Percentiles rank a stretch among this genome's conserved stretches.
Conservation (phyloP, 495 filamentous ascomycete species). For the Hypoxylon trugodes region DNA sequence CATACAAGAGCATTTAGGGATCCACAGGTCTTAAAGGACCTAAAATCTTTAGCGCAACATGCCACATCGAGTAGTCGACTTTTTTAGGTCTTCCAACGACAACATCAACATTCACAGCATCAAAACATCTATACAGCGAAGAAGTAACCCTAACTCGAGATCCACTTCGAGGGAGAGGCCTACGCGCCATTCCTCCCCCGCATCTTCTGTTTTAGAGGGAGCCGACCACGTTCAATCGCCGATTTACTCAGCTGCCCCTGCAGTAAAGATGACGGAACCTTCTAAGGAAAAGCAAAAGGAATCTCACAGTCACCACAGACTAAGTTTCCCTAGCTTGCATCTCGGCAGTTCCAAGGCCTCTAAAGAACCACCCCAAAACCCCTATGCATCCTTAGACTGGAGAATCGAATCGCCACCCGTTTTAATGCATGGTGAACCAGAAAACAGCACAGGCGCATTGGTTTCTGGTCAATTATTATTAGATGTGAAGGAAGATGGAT, state of each 20-base stretch:
- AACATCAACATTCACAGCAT: conserved; percentile 44
- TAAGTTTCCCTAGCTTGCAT: conserved; percentile 57
- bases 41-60: conserved; percentile 44
- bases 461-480: conserved; percentile 85
- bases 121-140: conserved; percentile 45
- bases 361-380: conserved; percentile 51
- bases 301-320: conserved; percentile 51
- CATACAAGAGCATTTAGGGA: background rate
- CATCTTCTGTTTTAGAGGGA: conserved; percentile 46
- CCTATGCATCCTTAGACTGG: conserved; percentile 70
- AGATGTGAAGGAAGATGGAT: conserved; percentile 66
- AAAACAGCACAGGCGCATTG: conserved; percentile 83
- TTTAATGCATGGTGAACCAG: conserved; percentile 79
- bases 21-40: conserved; percentile 10
- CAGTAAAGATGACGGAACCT: conserved; percentile 44
- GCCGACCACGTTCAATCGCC: conserved; percentile 36
- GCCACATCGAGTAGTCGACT: conserved; percentile 61
- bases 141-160: conserved; percentile 32
- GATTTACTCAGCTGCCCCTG: conserved; percentile 38
- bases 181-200: conserved; percentile 45
- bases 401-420: conserved; percentile 90
- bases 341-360: conserved; percentile 53
- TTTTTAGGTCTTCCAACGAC: conserved; percentile 55
- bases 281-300: conserved; percentile 50
- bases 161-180: conserved; percentile 38